A percentile compares a stretch with the other conserved stretches of the same genome.
Evolutionary conservation across 345 rosid species (phyloP).

Genomic region (Lumnitzera littorea): DNA sequence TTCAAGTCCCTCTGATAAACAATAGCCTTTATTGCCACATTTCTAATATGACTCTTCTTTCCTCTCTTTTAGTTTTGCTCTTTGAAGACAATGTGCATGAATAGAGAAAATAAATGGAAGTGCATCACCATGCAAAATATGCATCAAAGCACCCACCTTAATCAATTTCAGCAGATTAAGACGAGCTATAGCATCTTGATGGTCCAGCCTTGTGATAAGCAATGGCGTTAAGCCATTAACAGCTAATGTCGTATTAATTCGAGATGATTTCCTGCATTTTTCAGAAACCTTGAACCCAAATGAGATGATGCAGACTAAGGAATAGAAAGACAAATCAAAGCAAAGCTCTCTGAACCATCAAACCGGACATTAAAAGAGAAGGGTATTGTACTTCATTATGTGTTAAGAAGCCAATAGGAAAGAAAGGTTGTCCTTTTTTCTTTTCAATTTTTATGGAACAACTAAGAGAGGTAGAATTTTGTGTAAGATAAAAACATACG

Average conservation of each 20-base stretch:
- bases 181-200: constrained; percentile 97
- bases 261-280: constrained; percentile 76
- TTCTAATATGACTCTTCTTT: background rate
- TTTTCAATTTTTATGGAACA: too few relatives aligned
- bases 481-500: constrained; percentile 34
- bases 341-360: too few relatives aligned
- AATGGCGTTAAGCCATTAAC: constrained; percentile 94
- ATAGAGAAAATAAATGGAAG: background rate
- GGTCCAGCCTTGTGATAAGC: constrained; percentile 79
- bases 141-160: constrained; percentile 38
- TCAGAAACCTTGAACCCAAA: background rate
- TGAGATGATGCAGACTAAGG: too few relatives aligned
- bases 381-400: too few relatives aligned
- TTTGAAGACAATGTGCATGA: background rate
- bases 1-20: too few relatives aligned
- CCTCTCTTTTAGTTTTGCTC: background rate
- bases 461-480: background rate
- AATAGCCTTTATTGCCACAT: too few relatives aligned
- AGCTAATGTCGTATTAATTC: constrained; percentile 89
- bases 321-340: too few relatives aligned
- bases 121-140: background rate
- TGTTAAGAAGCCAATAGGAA: too few relatives aligned
- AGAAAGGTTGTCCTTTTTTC: background rate
- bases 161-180: constrained; percentile 89
- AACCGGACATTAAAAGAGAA: too few relatives aligned